Evolutionary conservation across 2,329 filamentous ascomycete genomes (phyloP).

Genomic region (Pleoardoris graminearum): DNA sequence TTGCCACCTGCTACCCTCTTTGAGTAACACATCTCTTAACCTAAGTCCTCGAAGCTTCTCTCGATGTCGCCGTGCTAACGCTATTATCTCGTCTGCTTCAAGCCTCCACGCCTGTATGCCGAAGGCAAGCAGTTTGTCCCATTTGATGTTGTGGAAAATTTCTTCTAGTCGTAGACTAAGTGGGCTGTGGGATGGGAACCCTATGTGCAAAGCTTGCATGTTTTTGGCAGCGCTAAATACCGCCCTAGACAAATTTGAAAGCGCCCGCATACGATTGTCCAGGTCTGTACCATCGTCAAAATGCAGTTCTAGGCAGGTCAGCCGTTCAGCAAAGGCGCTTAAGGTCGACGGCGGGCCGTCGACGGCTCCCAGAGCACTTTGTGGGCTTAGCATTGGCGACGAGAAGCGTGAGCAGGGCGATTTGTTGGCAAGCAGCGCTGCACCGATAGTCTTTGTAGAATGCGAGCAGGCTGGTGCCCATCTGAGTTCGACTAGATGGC

Average conservation of each 20-base stretch:
- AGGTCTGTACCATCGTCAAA: slow-evolving; percentile 63
- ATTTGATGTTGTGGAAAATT: slow-evolving; percentile 65
- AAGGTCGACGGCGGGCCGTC: slow-evolving; percentile 53
- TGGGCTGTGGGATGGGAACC: slow-evolving; percentile 62
- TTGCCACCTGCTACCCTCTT: slow-evolving; percentile 63
- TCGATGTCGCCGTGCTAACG: slow-evolving; percentile 59
- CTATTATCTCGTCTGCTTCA: slow-evolving; percentile 63
- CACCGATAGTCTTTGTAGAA: slow-evolving; percentile 61
- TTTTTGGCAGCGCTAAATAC: slow-evolving; percentile 64
- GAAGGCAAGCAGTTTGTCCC: slow-evolving; percentile 64
- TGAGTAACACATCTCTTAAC: slow-evolving; percentile 63
- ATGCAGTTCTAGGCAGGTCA: slow-evolving; percentile 66
- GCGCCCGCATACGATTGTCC: slow-evolving; percentile 59
- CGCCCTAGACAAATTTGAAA: slow-evolving; percentile 61
- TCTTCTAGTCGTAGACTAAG: slow-evolving; percentile 61
- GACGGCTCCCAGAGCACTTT: slow-evolving; percentile 58
- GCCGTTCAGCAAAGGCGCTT: slow-evolving; percentile 56
- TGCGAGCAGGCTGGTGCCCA: slow-evolving; percentile 68
- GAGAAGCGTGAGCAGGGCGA: slow-evolving; percentile 64
- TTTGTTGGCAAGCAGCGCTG: slow-evolving; percentile 59
- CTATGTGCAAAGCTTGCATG: slow-evolving; percentile 65
- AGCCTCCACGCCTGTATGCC: slow-evolving; percentile 68
- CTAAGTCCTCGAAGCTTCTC: slow-evolving; percentile 62
- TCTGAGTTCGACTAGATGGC: slow-evolving; percentile 55
- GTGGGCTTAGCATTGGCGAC: slow-evolving; percentile 64